Base-by-base conservation (phyloP, 345 rosid species). In the Rhodamnia argentea region DNA sequence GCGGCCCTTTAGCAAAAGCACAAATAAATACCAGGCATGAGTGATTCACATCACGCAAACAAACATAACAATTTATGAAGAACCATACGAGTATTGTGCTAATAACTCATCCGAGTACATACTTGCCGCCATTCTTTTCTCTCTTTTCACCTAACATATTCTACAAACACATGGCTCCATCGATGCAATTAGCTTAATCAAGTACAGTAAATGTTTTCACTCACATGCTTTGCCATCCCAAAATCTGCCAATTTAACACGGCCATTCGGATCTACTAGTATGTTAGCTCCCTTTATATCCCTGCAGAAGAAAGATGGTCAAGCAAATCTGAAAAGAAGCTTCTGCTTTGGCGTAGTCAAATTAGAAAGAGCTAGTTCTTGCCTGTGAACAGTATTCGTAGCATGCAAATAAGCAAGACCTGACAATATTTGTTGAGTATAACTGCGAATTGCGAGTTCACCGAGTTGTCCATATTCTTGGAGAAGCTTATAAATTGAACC, bases 191-290 rank as follows among this genome's bases (percentile, higher is more conserved):
- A 37, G 78, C 78, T 70, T 32, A 70, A 70, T 70, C 47, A 70
- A 70, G 47, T 70, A 70, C 78, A 76, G 54, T 56, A 64, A 14
- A 56, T 44, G 62, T 37, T 10, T 59, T 37, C 40, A 83, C 98
- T 92, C 90, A 95, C 98, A 86, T 95, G 96, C 92, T 95, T 95
- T 87, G 98, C 98, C 98, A 95, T 95, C 89, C 98, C 98, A 88
- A 94, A 95, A 87, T 95, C 98, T 32, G 96, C 98, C 89, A 95
- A 89, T 87, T 95, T 95, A 52, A 95, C 94, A 16, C 95, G 94
- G 50, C 98, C 96, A 86, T 84, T 92, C 16, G 98, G 96, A 85
- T 95, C 98, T 62, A 93, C 96, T 62, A 95, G 92, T 89, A 95
- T 89, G 90, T 94, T 95, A 87, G 98, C 98, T 90, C 98, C 98